Percentiles rank a stretch among this genome's conserved stretches.
Conservation (phyloP, 2,329 filamentous ascomycete genomes). For the Colletotrichum ledebouriae region DNA sequence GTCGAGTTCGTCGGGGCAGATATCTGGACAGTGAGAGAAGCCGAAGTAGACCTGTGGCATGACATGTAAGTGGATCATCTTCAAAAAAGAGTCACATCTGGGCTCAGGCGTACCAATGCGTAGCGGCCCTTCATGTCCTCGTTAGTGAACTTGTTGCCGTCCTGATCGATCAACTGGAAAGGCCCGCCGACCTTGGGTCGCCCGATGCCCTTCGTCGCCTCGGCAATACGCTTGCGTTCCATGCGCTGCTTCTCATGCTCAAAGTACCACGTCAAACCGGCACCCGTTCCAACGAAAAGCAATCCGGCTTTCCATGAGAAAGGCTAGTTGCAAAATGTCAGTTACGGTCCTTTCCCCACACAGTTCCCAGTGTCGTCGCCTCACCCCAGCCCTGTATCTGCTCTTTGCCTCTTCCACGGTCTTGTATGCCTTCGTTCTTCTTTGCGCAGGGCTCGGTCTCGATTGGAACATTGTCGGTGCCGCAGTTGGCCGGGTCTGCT, state of each 20-base stretch:
- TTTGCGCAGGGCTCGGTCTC: slow-evolving; percentile 53
- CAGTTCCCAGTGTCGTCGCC: slow-evolving; percentile 40
- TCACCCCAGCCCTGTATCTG: slow-evolving; percentile 68
- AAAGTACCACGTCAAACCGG: slow-evolving; percentile 88
- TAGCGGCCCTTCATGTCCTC: slow-evolving; percentile 90
- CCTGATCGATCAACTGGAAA: slow-evolving; percentile 85
- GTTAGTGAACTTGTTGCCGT: slow-evolving; percentile 82
- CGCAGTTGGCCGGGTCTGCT: slow-evolving; percentile 53
- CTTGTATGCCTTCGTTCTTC: slow-evolving; percentile 60
- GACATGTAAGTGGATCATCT: slow-evolving; percentile 2
- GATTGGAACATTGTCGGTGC: slow-evolving; percentile 49
- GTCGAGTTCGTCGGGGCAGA: slow-evolving; percentile 98
- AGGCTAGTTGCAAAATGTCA: slow-evolving; percentile 65
- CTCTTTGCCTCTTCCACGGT: slow-evolving; percentile 72
- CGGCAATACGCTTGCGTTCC: slow-evolving; percentile 88
- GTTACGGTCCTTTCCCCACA: background rate
- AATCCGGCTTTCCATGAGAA: slow-evolving; percentile 94
- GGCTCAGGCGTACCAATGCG: slow-evolving; percentile 70
- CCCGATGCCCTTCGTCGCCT: slow-evolving; percentile 93
- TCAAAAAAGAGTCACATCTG: background rate
- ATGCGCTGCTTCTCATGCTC: slow-evolving; percentile 92
- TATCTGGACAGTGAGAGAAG: slow-evolving; percentile 98
- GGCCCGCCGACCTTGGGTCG: slow-evolving; percentile 92
- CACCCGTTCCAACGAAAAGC: slow-evolving; percentile 85
- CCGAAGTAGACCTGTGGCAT: slow-evolving; percentile 88